Evolutionary conservation across 768 basidiomycete genomes (phyloP).

Genomic region (Leccinum broughii): DNA sequence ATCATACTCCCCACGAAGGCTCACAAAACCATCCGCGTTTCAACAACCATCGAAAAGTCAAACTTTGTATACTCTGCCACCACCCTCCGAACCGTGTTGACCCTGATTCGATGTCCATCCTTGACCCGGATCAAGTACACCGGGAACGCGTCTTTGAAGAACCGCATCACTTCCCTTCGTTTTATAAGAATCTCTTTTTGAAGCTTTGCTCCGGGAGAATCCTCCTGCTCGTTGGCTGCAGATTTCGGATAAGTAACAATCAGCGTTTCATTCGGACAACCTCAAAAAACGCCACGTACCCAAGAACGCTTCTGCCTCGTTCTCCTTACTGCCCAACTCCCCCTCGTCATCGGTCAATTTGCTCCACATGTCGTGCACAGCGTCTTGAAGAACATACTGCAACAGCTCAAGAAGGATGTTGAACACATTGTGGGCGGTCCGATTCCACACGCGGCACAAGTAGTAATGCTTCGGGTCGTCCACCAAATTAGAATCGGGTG

Average conservation of each 20-base stretch:
- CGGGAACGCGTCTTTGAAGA: slow-evolving; percentile 18
- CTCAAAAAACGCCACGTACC: slow-evolving; percentile 3
- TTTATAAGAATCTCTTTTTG: slow-evolving; percentile 16
- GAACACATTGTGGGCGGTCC: slow-evolving; percentile 15
- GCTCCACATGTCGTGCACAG: neutral
- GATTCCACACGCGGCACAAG: slow-evolving; percentile 26
- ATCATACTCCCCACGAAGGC: neutral
- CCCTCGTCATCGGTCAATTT: neutral
- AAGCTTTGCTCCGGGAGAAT: slow-evolving; percentile 8
- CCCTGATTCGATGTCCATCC: slow-evolving; percentile 18
- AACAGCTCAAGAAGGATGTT: slow-evolving; percentile 20
- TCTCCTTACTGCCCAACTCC: neutral
- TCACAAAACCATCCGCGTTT: slow-evolving; percentile 18
- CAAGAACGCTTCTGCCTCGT: neutral
- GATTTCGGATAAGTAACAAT: slow-evolving; percentile 4
- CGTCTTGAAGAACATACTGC: slow-evolving; percentile 12
- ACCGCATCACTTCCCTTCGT: slow-evolving; percentile 18
- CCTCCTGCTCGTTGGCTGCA: neutral
- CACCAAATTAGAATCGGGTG: neutral
- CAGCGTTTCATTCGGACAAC: neutral
- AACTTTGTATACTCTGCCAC: slow-evolving; percentile 12
- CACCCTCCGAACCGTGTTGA: slow-evolving; percentile 16
- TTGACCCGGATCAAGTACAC: slow-evolving; percentile 19
- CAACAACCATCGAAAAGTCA: slow-evolving; percentile 21
- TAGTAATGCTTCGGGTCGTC: slow-evolving; percentile 12